Base-by-base conservation (phyloP, 768 basidiomycete species). In the Trametes sanguinea region DNA sequence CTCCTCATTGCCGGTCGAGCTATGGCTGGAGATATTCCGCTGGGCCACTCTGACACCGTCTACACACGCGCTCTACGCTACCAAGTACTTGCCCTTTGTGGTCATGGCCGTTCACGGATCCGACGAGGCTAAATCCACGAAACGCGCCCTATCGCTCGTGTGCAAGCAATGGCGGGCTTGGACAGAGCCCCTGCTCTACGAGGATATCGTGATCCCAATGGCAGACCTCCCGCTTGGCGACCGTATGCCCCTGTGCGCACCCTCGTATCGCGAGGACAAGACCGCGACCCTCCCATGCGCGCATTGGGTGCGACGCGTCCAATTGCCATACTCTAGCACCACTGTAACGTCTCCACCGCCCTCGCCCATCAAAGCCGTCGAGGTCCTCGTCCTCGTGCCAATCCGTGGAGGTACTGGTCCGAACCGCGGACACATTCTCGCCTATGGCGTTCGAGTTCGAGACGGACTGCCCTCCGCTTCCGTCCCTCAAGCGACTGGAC, bases 401-500 rank as follows among this genome's bases (percentile, higher is more conserved):
- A 3, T 72, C 76, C 56, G 73, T 89, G 6, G 79, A 83, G 67
- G 82, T 83, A 6, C 82, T 89, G 17, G 76, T 84, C 53, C 78
- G 88, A 22, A 83, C 84, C 17, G 57, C 60, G 6, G 88, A 83
- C 71, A 81, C 84, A 22, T 83, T 80, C 65, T 81, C 83, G 55
- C 77, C 80, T 4, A 82, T 83, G 22, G 62, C 52, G 1, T 89
- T 83, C 72, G 83, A 86, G 30, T 84, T 81, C 67, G 82, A 83
- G 58, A 78, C 80, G 9, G 77, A 77, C 13, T 76, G 73, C 56
- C 71, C 84, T 3, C 69, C 79, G 3, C 64, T 88, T 13, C 74
- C 77, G 22, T 81, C 81, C 22, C 76, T 90, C 43, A 81, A 80
- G 46, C 83, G 86, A 30, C 78, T 90, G 33, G 87, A 89, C 51